Evolutionary conservation across 2,329 filamentous ascomycete species (phyloP), one percentile per base, ranked within the genome.

Genomic region (Alternaria ventricosa): DNA sequence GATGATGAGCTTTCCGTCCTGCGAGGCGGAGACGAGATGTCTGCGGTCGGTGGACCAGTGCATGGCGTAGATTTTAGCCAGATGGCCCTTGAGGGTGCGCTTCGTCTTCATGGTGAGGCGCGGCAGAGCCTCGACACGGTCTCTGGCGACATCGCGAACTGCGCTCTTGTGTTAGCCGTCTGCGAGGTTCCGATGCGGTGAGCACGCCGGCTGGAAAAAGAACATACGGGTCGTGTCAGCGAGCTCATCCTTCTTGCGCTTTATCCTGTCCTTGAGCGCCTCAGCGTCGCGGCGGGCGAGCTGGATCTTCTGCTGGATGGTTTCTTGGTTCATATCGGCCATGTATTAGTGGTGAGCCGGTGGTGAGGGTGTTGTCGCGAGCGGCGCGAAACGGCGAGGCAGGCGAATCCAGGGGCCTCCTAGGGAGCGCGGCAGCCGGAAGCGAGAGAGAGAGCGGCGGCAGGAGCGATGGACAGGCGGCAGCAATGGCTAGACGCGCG

Each of bases 1-100:
- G 80, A 99, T 98, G 82, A 99, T 99, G 73, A 99, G 90, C 86
- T 99, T 99, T 81, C 96, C 96, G 78, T 99, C 96, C 83, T 99
- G 96, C 73, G 96, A 99, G 68, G 96, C 96, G 12, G 96, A 98
- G 56, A 99, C 96, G 65, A 98, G 89, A 83, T 98, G 96, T 82
- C 96, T 90, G 79, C 96, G 90, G 84, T 99, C 96, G 69, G 96
- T 99, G 33, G 96, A 98, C 96, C 96, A 99, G 86, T 99, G 96
- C 96, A 99, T 99, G 76, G 96, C 96, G 83, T 99, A 99, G 77
- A 99, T 99, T 86, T 99, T 99, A 76, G 96, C 96, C 72, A 99
- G 85, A 87, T 99, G 96, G 71, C 96, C 96, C 86, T 98, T 98
- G 72, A 99, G 87, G 55, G 94, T 97, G 77, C 94, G 92, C 86